Percentiles rank a stretch among this genome's conserved stretches.
These are phyloP conservation scores for Puccinellia tenuiflora DNA, from an alignment of 176 grass and related monocot genomes.

Conservation along the genomic window DNA sequence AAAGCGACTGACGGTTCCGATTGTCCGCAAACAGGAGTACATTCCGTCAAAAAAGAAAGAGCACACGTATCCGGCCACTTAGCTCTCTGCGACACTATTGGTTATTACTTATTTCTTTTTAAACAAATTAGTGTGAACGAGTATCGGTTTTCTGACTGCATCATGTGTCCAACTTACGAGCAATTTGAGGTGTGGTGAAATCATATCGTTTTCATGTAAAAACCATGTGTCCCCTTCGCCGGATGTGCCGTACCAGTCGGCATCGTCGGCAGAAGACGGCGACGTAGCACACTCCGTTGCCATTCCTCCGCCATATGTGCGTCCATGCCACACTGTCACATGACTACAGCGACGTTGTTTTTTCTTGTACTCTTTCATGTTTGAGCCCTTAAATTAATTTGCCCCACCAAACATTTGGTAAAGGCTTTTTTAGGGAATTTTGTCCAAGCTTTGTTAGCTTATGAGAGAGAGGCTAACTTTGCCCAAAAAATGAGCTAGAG, in stretches of 20 bases:
- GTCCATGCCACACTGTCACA: conserved; percentile 15
- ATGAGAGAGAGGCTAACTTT: neutral
- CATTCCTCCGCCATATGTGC: conserved; percentile 13
- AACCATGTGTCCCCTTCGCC: neutral
- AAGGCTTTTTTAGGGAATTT: too few species aligned
- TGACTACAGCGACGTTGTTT: conserved; percentile 24
- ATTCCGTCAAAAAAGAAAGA: neutral
- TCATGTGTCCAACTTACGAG: neutral
- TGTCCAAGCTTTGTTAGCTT: neutral
- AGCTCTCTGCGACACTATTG: neutral
- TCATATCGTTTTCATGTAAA: neutral
- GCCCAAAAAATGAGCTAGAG: neutral
- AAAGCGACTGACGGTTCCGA: neutral
- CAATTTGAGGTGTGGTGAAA: neutral
- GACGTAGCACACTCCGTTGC: conserved; percentile 28
- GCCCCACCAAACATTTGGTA: neutral
- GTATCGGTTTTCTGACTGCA: neutral
- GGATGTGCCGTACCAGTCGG: neutral
- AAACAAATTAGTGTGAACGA: neutral
- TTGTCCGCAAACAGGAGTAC: neutral
- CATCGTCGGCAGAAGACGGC: neutral
- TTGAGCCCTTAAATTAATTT: neutral
- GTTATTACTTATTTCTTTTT: too few species aligned
- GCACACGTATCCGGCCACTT: neutral
- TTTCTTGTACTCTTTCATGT: neutral